Evolutionary conservation across 1,284 basidiomycete species (phyloP), one percentile per base, ranked within the genome.

Genomic region (Exobasidium cylindrosporum): DNA sequence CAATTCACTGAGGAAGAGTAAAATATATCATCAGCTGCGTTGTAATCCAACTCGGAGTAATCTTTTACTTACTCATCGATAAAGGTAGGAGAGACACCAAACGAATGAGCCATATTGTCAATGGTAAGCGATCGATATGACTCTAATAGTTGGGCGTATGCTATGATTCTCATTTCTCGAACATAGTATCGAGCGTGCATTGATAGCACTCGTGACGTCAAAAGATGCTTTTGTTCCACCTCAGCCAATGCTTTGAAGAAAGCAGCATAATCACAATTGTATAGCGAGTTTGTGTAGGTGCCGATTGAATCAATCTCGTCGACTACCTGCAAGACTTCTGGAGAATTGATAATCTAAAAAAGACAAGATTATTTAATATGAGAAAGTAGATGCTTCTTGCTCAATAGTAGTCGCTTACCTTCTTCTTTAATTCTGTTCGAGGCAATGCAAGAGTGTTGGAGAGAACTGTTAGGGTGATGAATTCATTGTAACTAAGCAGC

Each of bases 111-210:
- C 73, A 98, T 86, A 69, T 89, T 90, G 66, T 94, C 89, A 44
- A 98, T 83, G 1, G 94, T 97, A 43, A 98, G 84, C 65, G 88
- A 91, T 54, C 89, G 86, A 81, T 98, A 98, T 17, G 87, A 89
- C 81, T 97, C 93, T 17, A 98, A 84, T 1, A 97, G 84, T 79
- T 97, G 95, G 35, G 86, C 83, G 82, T 97, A 98, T 1, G 94
- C 93, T 50, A 92, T 88, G 74, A 98, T 94, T 47, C 95, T 88
- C 90, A 97, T 94, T 81, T 97, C 96, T 56, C 94, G 88, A 23
- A 95, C 86, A 80, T 96, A 97, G 84, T 85, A 97, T 2, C 91
- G 86, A 0, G 92, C 86, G 77, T 98, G 96, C 0, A 89, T 89
- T 4, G 88, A 85, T 49, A 97, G 86, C 50, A 93, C 82, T 28